phyloP scores from a whole-genome alignment of 805 yeast species.

The Metschnikowia baotianmanensis region DNA sequence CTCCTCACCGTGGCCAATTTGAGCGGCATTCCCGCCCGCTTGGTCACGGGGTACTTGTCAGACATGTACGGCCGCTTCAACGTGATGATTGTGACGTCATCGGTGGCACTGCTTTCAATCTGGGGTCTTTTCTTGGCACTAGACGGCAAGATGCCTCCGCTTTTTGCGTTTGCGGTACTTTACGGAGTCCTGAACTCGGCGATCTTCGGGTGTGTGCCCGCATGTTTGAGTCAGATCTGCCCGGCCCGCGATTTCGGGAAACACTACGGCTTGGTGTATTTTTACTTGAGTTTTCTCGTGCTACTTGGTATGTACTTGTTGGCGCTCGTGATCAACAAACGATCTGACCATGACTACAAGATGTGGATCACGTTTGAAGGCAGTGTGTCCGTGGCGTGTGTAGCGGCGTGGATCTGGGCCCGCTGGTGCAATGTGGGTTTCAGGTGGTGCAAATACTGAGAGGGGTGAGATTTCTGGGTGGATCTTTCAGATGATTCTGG shows the following conservation, averaged over 20 bases:
- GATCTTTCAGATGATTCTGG: too few species aligned
- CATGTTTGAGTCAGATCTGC: constrained; percentile 62
- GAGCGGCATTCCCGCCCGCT: constrained; percentile 41
- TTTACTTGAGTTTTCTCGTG: constrained; percentile 12
- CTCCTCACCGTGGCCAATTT: constrained; percentile 48
- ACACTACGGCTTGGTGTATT: constrained; percentile 64
- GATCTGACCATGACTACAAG: constrained; percentile 11
- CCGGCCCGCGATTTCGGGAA: constrained; percentile 66
- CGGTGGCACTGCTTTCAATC: constrained; percentile 32
- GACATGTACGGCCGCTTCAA: constrained; percentile 51
- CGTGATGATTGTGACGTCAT: constrained; percentile 37
- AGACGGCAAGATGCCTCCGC: constrained; percentile 26
- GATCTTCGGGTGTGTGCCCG: constrained; percentile 64
- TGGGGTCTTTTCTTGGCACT: constrained; percentile 29
- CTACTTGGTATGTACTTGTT: constrained; percentile 14
- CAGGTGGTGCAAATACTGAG: constrained; percentile 10
- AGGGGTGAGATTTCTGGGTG: too few species aligned
- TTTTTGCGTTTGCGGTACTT: constrained; percentile 51
- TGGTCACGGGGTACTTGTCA: constrained; percentile 31
- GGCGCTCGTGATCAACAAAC: constrained; percentile 13
- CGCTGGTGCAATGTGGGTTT: constrained; percentile 17
- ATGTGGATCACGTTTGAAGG: constrained; percentile 16
- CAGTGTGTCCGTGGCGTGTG: constrained; percentile 8
- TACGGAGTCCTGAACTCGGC: constrained; percentile 64
- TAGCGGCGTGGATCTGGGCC: constrained; percentile 16